Evolutionary conservation across 768 basidiomycete species (phyloP).

Genomic region (Auriscalpium vulgare): DNA sequence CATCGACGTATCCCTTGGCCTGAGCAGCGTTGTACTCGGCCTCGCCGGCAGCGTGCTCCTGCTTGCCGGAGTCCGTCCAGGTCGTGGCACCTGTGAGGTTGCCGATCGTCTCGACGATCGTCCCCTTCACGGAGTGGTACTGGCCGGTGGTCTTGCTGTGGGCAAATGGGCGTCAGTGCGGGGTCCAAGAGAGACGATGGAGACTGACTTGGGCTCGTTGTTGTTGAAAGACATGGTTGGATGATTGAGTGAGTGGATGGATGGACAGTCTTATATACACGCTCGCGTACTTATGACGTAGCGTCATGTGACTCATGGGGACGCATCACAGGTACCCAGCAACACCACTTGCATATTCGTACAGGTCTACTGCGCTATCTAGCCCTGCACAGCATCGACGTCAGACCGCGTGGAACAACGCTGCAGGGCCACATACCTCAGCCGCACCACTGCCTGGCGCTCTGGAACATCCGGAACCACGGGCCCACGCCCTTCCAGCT

Average conservation of each 20-base stretch:
- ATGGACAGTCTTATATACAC: background rate
- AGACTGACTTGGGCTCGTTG: slow-evolving; percentile 10
- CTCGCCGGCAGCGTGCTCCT: slow-evolving; percentile 45
- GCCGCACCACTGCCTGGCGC: slow-evolving; percentile 62
- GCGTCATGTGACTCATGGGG: too few relatives aligned
- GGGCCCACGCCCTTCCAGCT: slow-evolving; percentile 76
- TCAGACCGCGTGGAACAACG: too few relatives aligned
- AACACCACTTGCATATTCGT: too few relatives aligned
- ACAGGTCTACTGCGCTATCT: too few relatives aligned
- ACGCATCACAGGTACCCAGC: too few relatives aligned
- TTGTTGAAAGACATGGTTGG: slow-evolving; percentile 9
- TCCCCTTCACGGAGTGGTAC: slow-evolving; percentile 33
- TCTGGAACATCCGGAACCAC: slow-evolving; percentile 95
- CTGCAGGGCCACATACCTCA: background rate
- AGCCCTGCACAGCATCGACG: too few relatives aligned
- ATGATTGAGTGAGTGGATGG: background rate
- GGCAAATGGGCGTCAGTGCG: background rate
- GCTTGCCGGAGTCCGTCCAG: slow-evolving; percentile 38
- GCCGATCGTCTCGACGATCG: slow-evolving; percentile 32
- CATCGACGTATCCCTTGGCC: slow-evolving; percentile 44
- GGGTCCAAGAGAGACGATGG: background rate
- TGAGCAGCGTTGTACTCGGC: slow-evolving; percentile 38
- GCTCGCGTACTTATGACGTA: too few relatives aligned
- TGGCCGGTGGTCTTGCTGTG: slow-evolving; percentile 30
- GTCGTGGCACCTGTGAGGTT: slow-evolving; percentile 33